Evolutionary conservation across 192 early-diverging fungal species (phyloP).

Genomic region (Funneliformis mosseae): DNA sequence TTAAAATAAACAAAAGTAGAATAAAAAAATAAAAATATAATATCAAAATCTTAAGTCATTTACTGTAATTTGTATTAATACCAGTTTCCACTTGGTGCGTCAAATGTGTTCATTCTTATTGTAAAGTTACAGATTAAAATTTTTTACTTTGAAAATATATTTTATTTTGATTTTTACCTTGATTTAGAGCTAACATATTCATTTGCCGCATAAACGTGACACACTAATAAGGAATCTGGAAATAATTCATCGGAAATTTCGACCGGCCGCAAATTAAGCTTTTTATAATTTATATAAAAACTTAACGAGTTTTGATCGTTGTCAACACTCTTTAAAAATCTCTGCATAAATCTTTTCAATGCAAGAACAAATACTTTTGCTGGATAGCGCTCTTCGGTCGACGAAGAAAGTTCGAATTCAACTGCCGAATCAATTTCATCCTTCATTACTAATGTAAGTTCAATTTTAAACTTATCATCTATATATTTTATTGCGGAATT

Average conservation of each 20-base stretch:
- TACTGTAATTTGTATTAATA: no score
- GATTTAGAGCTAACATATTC: background rate
- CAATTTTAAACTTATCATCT: constrained; percentile 7
- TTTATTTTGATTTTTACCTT: no score
- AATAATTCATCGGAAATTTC: constrained; percentile 6
- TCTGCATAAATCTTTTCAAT: constrained; percentile 32
- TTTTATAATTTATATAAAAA: constrained; percentile 11
- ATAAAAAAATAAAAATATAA: no score
- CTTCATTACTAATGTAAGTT: background rate
- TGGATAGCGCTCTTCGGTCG: background rate
- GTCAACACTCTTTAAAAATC: constrained; percentile 2
- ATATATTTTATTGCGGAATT: constrained; percentile 14
- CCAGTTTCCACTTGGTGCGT: no score
- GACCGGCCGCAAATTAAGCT: background rate
- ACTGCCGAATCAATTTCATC: background rate
- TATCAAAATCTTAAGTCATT: no score
- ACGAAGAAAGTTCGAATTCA: background rate
- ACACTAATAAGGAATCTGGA: background rate
- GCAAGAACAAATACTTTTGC: constrained; percentile 24
- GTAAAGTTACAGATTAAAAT: no score
- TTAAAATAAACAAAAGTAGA: no score
- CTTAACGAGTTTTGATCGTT: background rate
- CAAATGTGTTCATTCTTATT: no score
- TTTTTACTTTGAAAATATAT: no score
- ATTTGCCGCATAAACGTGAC: constrained; percentile 1